Evolutionary conservation across 768 basidiomycete species (phyloP), one percentile per base, ranked within the genome.

Genomic region (Suillus luteus): DNA sequence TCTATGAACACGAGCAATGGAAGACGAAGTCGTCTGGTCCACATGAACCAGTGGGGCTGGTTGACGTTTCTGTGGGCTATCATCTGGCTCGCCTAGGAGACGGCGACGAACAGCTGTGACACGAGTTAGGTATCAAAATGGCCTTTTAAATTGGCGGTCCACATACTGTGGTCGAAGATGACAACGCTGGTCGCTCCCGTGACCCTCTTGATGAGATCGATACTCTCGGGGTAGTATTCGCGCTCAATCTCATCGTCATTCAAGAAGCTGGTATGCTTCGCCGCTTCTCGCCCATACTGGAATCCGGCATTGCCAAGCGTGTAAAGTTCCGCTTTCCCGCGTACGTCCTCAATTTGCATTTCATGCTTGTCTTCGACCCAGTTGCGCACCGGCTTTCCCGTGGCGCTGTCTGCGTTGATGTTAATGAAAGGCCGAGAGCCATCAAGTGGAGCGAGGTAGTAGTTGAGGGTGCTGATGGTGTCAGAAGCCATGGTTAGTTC

Each of bases 381-480:
- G 43, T 44, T 44, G 43, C 5, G 8, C 19, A 9, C 3, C 43
- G 43, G 43, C 43, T 44, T 44, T 44, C 8, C 6, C 43, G 43
- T 44, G 19, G 43, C 4, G 9, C 19, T 19, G 17, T 41, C 41
- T 17, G 41, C 15, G 19, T 44, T 7, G 8, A 44, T 19, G 19
- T 9, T 4, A 44, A 2, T 19, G 43, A 19, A 44, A 44, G 43
- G 43, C 19, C 43, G 43, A 31, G 68, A 66, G 17, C 66, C 74
- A 24, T 76, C 68, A 0, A 46, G 31, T 41, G 74, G 66, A 1
- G 71, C 60, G 6, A 64, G n/a, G 40, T 37, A 63, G 62, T 72
- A 74, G 8, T 64, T 67, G 51, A 75, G 61, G 17, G 63, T 55
- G 12, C 62, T 63, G 15, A 68, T 67, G 11, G 72, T 72, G 8